Base-by-base conservation (phyloP, 352 stramenopile species). In the Achlya hypogyna region DNA sequence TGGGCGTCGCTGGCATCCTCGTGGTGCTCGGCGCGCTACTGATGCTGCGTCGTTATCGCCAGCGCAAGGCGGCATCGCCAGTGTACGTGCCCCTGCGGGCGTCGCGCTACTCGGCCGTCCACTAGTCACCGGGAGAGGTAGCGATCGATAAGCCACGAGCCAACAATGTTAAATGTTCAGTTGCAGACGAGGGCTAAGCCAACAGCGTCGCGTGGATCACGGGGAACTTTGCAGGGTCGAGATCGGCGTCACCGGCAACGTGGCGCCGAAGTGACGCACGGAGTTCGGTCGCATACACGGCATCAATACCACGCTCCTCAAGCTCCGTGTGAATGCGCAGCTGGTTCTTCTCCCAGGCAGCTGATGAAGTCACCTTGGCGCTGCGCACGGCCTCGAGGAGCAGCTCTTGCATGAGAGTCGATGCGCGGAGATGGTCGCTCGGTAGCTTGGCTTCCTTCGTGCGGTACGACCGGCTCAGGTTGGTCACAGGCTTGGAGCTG, bases 301-400 rank as follows among this genome's bases (percentile, higher is more conserved):
- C 54, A 38, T 22, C 54, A n/a, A 64, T 29, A 23, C 54, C 54
- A 2, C 47, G 32, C 10, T 23, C 38, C 12, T 51, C 22, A 23
- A 64, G 32, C 25, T 64, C n/a, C 8, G 32, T 35, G 35, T 51
- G 32, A 22, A 64, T 51, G 16, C 20, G 18, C 28, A 64, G 54
- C 22, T 51, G 31, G 22, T 51, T 31, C 40, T 64, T 52, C 35
- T 64, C 54, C 54, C 54, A 64, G 4, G 4, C 14, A 10, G 54
- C 31, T 8, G 54, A 64, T 29, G 54, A 38, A 5, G 14, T 25
- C 5, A 35, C 45, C 40, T 51, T 51, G 14, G 78, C 72, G 9
- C 75, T 77, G 20, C 84, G 80, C 40, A 92, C 84, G 3, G 78
- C 75, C 43, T 88, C 78, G 42, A 84, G 80, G 18, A 92, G 69